Evolutionary conservation across 2,329 filamentous ascomycete genomes (phyloP).

Genomic region (Raffaelea deltoideospora): DNA sequence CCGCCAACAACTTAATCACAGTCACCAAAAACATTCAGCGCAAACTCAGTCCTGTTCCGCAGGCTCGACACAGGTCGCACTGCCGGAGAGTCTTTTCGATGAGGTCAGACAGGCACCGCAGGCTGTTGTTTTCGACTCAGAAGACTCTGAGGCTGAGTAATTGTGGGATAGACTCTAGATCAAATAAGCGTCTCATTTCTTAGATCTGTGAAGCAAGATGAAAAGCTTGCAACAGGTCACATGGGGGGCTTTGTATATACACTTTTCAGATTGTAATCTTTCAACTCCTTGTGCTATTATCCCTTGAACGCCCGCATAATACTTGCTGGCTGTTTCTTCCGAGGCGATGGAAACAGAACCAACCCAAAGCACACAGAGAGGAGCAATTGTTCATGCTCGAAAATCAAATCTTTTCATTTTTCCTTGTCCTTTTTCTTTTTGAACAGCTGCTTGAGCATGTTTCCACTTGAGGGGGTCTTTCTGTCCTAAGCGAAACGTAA

Average conservation of each 20-base stretch:
- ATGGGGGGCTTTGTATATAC: background rate
- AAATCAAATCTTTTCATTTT: too few species aligned
- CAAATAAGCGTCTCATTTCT: too few species aligned
- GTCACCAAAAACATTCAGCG: too few species aligned
- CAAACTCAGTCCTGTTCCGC: conserved; percentile 5
- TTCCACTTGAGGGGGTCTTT: too few species aligned
- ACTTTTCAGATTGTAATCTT: background rate
- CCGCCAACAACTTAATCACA: background rate
- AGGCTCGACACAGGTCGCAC: conserved; percentile 31
- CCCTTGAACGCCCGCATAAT: too few species aligned
- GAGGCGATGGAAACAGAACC: too few species aligned
- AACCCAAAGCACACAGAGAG: background rate
- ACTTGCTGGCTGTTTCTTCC: too few species aligned
- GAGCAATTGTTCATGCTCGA: background rate
- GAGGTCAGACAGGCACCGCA: conserved; percentile 21
- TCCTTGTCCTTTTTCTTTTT: conserved; percentile 38
- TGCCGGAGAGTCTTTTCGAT: conserved; percentile 31
- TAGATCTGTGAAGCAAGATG: too few species aligned
- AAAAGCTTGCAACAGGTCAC: too few species aligned
- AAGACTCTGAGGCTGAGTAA: conserved; percentile 13
- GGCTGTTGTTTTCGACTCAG: conserved; percentile 25
- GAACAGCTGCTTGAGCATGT: conserved; percentile 44
- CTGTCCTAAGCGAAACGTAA: too few species aligned
- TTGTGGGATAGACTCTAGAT: too few species aligned
- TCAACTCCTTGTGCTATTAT: too few species aligned